Conservation (phyloP, 148 eudicot species). For the Amaranthus hypochondriacus region DNA sequence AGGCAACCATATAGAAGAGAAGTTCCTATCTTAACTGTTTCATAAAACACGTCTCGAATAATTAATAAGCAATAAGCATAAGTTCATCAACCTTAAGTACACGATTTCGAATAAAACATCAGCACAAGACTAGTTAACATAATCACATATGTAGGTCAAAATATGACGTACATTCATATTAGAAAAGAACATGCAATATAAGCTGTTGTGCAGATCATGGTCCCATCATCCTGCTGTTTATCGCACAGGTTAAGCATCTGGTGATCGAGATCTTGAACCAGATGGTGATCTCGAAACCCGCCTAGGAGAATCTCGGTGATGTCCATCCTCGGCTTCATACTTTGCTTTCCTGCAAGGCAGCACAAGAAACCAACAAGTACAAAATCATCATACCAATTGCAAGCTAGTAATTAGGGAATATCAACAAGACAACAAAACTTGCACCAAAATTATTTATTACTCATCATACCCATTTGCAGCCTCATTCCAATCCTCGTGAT, state of each 20-base stretch:
- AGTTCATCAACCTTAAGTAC: no score
- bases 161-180: background rate
- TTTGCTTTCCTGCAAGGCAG: slow-evolving; percentile 35
- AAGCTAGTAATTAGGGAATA: background rate
- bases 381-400: background rate
- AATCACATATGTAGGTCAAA: background rate
- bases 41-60: no score
- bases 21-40: no score
- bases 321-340: slow-evolving; percentile 34
- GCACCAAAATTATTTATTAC: slow-evolving; percentile 4
- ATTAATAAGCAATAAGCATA: no score
- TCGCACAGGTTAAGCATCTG: slow-evolving; percentile 44
- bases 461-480: slow-evolving; percentile 35
- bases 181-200: background rate
- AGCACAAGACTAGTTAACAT: no score
- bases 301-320: slow-evolving; percentile 37
- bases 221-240: slow-evolving; percentile 16
- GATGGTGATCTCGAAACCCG: slow-evolving; percentile 58
- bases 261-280: slow-evolving; percentile 65
- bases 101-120: no score
- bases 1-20: no score
- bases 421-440: background rate
- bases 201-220: background rate
- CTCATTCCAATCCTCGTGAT: slow-evolving; percentile 30
- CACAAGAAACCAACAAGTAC: background rate